Evolutionary conservation across 176 grass and related monocot genomes (phyloP).

Genomic region (Bromus sterilis): DNA sequence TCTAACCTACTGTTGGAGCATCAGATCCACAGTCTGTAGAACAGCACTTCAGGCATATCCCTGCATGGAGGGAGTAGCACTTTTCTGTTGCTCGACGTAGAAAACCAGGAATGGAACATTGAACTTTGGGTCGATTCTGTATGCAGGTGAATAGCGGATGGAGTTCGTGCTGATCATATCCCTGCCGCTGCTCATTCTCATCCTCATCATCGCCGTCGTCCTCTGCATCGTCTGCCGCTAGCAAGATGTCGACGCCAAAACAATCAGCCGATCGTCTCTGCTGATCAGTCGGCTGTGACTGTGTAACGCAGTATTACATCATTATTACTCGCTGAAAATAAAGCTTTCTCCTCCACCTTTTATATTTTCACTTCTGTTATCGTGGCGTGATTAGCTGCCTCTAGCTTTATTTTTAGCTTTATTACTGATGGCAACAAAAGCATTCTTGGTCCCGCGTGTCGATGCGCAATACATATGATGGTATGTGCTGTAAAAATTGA

Average conservation of each 20-base stretch:
- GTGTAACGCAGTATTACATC: not conserved
- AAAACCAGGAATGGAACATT: not conserved
- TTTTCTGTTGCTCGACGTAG: not conserved
- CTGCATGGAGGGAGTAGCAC: not conserved
- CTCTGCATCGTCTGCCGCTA: constrained; percentile 63
- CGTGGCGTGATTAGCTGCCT: constrained; percentile 11
- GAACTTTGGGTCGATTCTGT: not conserved
- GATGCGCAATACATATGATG: not conserved
- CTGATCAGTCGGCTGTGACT: not conserved
- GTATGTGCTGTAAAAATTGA: not conserved
- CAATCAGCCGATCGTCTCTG: not conserved
- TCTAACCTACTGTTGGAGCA: not conserved
- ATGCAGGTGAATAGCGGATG: constrained; percentile 33
- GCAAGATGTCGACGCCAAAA: not conserved
- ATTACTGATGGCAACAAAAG: not conserved
- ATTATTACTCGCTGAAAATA: not conserved
- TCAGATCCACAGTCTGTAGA: not conserved
- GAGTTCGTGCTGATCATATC: constrained; percentile 75
- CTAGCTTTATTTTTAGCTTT: not conserved
- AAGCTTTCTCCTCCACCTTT: not conserved
- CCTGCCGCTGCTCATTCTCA: constrained; percentile 56
- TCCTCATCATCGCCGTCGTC: constrained; percentile 36
- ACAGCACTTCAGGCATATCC: not conserved
- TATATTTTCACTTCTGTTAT: not conserved
- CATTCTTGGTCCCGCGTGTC: not conserved